Conservation (phyloP, 179 eudicot species). For the Silene noctiflora region DNA sequence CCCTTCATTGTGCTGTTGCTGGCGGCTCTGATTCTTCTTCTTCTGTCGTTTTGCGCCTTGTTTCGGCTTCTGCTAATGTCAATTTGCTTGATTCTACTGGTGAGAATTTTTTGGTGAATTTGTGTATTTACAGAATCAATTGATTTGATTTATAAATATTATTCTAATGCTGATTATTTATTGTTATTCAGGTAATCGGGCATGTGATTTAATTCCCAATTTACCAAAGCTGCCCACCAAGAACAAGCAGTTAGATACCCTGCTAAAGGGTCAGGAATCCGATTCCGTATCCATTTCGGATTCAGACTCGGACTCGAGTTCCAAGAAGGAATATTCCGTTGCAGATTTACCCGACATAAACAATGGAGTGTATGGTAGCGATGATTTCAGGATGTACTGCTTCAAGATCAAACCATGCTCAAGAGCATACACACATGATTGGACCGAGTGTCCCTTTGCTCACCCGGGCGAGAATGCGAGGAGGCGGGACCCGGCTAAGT, state of each 20-base stretch:
- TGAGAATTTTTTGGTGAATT: not conserved
- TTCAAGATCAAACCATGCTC: constrained; percentile 92
- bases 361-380: constrained; percentile 61
- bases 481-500: constrained; percentile 38
- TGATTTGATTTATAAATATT: not conserved
- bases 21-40: constrained; percentile 39
- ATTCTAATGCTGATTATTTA: not conserved
- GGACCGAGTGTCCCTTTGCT: constrained; percentile 95
- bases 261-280: constrained; percentile 21
- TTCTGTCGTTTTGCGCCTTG: constrained; percentile 33
- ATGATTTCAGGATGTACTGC: constrained; percentile 81
- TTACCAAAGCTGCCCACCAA: constrained; percentile 17
- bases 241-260: constrained; percentile 20
- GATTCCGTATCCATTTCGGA: constrained; percentile 12
- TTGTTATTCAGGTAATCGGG: constrained; percentile 26
- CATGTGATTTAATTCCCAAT: constrained; percentile 48
- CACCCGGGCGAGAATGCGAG: constrained; percentile 94
- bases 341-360: constrained; percentile 64
- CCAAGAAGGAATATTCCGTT: constrained; percentile 18
- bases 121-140: not conserved
- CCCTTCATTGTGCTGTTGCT: constrained; percentile 57
- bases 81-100: constrained; percentile 38
- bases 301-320: constrained; percentile 11
- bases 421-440: constrained; percentile 83
- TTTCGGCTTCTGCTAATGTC: constrained; percentile 40